Conservation (phyloP, 192 early-diverging fungal genomes). For the Fimicolochytrium jonesii region DNA sequence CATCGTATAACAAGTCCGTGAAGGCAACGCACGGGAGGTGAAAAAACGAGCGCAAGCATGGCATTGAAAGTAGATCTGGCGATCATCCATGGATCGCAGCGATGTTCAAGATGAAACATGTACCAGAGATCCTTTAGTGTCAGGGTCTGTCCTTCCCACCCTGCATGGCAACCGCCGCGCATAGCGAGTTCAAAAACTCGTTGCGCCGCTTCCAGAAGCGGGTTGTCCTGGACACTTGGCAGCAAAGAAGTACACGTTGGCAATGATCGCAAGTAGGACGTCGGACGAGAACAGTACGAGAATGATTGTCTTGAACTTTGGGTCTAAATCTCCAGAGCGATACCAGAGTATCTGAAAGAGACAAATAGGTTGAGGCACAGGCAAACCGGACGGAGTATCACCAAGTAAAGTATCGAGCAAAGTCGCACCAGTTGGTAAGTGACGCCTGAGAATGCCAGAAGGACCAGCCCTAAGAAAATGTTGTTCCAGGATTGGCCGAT, state of each 20-base stretch:
- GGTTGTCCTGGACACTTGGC: no score
- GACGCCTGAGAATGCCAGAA: conserved; percentile 5
- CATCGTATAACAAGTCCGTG: no score
- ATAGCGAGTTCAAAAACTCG: no score
- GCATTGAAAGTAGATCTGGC: no score
- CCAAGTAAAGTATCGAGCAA: neutral
- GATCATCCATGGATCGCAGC: no score
- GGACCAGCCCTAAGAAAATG: conserved; percentile 4
- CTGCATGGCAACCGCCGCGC: no score
- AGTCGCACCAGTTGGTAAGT: conserved; percentile 13
- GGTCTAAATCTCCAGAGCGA: conserved; percentile 17
- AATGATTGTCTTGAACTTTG: conserved; percentile 15
- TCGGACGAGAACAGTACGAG: neutral
- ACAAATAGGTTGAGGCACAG: neutral
- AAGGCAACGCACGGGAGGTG: no score
- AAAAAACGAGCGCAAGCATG: no score
- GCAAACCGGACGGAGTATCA: neutral
- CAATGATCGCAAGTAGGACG: conserved; percentile 6
- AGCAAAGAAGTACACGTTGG: conserved; percentile 23
- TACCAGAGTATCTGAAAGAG: conserved; percentile 15
- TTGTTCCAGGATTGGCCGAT: conserved; percentile 7
- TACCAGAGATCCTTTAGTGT: no score
- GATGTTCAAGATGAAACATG: no score
- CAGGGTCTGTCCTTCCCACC: no score
- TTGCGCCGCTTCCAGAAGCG: no score